Conservation (phyloP, 2,329 filamentous ascomycete genomes). For the Neobulgaria alba region DNA sequence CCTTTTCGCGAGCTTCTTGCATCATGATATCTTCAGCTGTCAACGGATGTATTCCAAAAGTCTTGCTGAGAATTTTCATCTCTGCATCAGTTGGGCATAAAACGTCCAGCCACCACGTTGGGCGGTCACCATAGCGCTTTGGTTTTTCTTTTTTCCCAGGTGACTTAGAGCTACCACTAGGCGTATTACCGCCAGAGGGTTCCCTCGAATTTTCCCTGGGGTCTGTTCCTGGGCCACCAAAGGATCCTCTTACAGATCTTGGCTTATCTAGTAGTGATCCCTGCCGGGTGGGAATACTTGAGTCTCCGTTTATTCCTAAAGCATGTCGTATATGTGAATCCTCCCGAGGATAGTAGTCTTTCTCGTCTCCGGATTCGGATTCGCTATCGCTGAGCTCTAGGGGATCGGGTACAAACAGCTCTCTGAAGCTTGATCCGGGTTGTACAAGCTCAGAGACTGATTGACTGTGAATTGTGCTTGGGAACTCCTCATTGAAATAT, state of each 20-base stretch:
- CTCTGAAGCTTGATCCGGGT: constrained; percentile 71
- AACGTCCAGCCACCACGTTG: constrained; percentile 95
- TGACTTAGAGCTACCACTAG: constrained; percentile 30
- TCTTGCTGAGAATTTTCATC: constrained; percentile 87
- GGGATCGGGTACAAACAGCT: constrained; percentile 86
- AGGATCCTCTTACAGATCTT: constrained; percentile 8
- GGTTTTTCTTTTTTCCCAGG: constrained; percentile 32
- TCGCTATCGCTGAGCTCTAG: constrained; percentile 60
- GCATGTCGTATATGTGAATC: constrained; percentile 25
- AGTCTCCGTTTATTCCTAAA: constrained; percentile 32
- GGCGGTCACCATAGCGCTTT: constrained; percentile 66
- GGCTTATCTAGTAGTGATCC: constrained; percentile 21
- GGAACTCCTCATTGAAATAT: constrained; percentile 97
- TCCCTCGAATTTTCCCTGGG: constrained; percentile 9
- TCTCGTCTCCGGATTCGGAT: constrained; percentile 52
- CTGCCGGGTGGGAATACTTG: constrained; percentile 37
- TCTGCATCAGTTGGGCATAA: constrained; percentile 85
- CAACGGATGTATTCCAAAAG: constrained; percentile 91
- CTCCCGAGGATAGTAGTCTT: constrained; percentile 27
- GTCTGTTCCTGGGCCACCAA: background rate
- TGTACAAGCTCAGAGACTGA: constrained; percentile 90
- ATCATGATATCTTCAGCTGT: constrained; percentile 96
- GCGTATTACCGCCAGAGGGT: constrained; percentile 19
- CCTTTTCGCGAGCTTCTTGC: constrained; percentile 95
- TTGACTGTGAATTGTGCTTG: constrained; percentile 91